phyloP scores from a whole-genome alignment of 352 stramenopile species.

The Pythium phragmitis region DNA sequence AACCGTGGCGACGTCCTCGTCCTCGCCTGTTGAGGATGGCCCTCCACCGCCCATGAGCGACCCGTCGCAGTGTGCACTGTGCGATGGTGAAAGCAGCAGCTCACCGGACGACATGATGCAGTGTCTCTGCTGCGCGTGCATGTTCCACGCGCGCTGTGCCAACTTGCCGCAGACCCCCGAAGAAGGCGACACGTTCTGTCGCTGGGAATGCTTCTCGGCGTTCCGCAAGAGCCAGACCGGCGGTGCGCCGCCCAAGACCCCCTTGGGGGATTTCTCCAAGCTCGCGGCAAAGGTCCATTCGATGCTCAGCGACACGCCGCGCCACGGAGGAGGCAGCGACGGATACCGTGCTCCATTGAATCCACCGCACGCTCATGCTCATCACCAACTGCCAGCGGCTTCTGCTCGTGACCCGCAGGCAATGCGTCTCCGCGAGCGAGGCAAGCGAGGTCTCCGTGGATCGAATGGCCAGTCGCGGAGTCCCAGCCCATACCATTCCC shows the following conservation, averaged over 20 bases:
- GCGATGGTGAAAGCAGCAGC: constrained; percentile 4
- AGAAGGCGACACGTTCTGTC: constrained; percentile 67
- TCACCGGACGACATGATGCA: constrained; percentile 37
- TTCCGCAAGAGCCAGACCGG: constrained; percentile 37
- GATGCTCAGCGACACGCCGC: constrained; percentile 19
- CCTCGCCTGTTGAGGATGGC: constrained; percentile 11
- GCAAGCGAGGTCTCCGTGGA: constrained; percentile 4
- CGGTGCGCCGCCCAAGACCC: constrained; percentile 11
- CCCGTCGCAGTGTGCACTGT: constrained; percentile 17
- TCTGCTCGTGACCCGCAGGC: not conserved
- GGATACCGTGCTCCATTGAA: too few relatives aligned
- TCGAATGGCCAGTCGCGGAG: constrained; percentile 21
- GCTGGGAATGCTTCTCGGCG: constrained; percentile 57
- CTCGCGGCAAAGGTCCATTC: constrained; percentile 23
- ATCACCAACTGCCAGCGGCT: not conserved
- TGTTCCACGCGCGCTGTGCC: constrained; percentile 66
- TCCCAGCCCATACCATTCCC: constrained; percentile 16
- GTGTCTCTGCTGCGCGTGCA: constrained; percentile 48
- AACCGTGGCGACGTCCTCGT: constrained; percentile 5
- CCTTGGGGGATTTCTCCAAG: constrained; percentile 20
- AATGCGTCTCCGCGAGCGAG: constrained; percentile 4
- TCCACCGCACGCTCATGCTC: not conserved
- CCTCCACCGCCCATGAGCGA: constrained; percentile 3
- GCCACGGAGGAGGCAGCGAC: not conserved
- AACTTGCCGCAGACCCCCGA: constrained; percentile 63